These are phyloP conservation scores for Themeda triandra DNA, from an alignment of 176 grass and related monocot genomes.

Conservation along the genomic window DNA sequence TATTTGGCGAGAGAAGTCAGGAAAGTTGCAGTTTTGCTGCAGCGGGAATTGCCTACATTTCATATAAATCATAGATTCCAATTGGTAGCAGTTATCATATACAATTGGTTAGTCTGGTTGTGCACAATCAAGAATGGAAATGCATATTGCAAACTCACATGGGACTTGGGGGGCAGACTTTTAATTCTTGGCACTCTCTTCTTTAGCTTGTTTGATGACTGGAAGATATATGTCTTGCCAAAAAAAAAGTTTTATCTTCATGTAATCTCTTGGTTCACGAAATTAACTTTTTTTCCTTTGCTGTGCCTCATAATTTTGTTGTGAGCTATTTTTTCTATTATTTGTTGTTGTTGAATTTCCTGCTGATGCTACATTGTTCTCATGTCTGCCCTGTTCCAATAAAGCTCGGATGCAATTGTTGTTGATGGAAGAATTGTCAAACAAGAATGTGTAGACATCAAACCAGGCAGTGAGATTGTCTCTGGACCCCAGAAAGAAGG, in stretches of 20 bases:
- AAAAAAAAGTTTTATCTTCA: neutral
- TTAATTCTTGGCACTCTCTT: neutral
- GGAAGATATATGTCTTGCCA: neutral
- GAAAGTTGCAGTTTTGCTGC: neutral
- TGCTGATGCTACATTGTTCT: constrained; percentile 5
- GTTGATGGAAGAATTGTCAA: constrained; percentile 67
- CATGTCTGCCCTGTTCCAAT: constrained; percentile 10
- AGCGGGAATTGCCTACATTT: neutral
- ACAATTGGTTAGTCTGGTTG: neutral
- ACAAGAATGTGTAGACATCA: constrained; percentile 67
- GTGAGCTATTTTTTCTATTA: neutral
- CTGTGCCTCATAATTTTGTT: neutral
- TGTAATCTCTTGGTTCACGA: neutral
- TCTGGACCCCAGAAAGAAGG: constrained; percentile 85
- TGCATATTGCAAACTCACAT: neutral
- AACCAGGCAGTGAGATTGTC: constrained; percentile 67
- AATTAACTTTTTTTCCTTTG: neutral
- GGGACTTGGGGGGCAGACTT: no score
- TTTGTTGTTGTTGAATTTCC: constrained; percentile 2
- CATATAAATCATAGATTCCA: neutral
- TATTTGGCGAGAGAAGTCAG: neutral
- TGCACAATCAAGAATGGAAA: neutral
- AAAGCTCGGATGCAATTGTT: constrained; percentile 84
- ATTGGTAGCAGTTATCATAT: neutral
- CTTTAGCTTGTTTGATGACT: neutral